Evolutionary conservation across 495 filamentous ascomycete species (phyloP).

Genomic region (Podospora conica): DNA sequence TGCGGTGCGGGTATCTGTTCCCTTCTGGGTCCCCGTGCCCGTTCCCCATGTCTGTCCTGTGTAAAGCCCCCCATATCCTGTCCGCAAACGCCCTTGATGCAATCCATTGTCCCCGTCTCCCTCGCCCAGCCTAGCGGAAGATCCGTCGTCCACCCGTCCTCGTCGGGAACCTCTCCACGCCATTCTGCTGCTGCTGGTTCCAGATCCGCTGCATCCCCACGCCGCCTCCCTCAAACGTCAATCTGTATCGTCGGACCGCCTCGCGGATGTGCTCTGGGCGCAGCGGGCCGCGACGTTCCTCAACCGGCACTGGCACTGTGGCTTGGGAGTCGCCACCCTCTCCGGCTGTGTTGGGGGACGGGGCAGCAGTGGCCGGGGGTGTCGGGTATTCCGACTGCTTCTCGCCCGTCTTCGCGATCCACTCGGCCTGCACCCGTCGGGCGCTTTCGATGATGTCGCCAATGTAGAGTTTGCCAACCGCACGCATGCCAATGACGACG

Average conservation of each 20-base stretch:
- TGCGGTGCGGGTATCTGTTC: background rate
- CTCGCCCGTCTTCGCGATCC: conserved; percentile 52
- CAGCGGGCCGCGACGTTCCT: conserved; percentile 54
- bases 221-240: conserved; percentile 62
- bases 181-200: conserved; percentile 52
- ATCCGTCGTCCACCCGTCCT: conserved; percentile 58
- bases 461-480: conserved; percentile 76
- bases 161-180: conserved; percentile 54
- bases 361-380: conserved; percentile 19
- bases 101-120: background rate
- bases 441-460: conserved; percentile 80
- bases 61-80: background rate
- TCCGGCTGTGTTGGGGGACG: conserved; percentile 5
- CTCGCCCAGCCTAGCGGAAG: conserved; percentile 46
- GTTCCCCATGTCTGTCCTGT: background rate
- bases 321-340: conserved; percentile 1
- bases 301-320: conserved; percentile 28
- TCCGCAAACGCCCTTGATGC: conserved; percentile 2
- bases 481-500: conserved; percentile 72
- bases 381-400: conserved; percentile 40
- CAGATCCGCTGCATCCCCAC: conserved; percentile 67
- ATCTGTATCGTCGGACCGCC: conserved; percentile 66
- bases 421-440: conserved; percentile 71
- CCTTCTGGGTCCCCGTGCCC: background rate
- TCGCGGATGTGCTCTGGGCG: conserved; percentile 79